phyloP scores from a whole-genome alignment of 2,329 filamentous ascomycete species.

The Emmonsia crescens region DNA sequence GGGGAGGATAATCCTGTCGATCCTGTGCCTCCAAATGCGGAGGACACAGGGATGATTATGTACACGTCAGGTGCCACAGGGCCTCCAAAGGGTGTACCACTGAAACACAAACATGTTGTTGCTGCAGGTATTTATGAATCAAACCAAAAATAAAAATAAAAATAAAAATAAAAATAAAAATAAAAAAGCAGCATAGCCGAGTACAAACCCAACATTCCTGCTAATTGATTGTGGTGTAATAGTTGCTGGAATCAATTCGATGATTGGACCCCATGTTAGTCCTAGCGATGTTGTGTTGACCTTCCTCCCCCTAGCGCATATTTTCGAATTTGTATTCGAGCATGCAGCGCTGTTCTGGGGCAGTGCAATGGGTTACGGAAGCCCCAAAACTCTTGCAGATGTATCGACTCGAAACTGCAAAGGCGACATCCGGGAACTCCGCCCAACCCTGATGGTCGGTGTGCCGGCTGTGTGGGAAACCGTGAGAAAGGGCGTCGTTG shows the following conservation, averaged over 20 bases:
- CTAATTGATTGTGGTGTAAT: conserved; percentile 4
- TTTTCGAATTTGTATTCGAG: conserved; percentile 92
- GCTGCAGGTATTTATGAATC: conserved; percentile 57
- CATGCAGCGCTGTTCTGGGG: conserved; percentile 82
- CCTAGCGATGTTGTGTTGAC: conserved; percentile 70
- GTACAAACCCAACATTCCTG: neutral
- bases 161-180: no score
- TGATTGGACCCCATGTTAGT: conserved; percentile 67
- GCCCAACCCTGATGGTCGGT: conserved; percentile 79
- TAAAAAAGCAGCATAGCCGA: neutral
- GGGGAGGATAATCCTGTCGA: conserved; percentile 58
- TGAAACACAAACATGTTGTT: conserved; percentile 67
- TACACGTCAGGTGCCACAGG: conserved; percentile 77
- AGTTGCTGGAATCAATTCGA: conserved; percentile 69
- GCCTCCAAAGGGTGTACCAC: conserved; percentile 69
- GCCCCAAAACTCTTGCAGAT: conserved; percentile 77
- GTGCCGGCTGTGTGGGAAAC: conserved; percentile 96
- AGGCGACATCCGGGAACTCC: conserved; percentile 86
- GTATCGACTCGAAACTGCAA: conserved; percentile 74
- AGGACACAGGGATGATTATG: conserved; percentile 65
- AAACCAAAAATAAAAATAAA: conserved; percentile 9
- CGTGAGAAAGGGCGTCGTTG: conserved; percentile 82
- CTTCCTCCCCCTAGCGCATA: conserved; percentile 89
- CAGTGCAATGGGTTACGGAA: conserved; percentile 77
- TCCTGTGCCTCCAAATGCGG: conserved; percentile 58